Evolutionary conservation across 495 filamentous ascomycete genomes (phyloP).

Genomic region (Aspergillus saccharolyticus): DNA sequence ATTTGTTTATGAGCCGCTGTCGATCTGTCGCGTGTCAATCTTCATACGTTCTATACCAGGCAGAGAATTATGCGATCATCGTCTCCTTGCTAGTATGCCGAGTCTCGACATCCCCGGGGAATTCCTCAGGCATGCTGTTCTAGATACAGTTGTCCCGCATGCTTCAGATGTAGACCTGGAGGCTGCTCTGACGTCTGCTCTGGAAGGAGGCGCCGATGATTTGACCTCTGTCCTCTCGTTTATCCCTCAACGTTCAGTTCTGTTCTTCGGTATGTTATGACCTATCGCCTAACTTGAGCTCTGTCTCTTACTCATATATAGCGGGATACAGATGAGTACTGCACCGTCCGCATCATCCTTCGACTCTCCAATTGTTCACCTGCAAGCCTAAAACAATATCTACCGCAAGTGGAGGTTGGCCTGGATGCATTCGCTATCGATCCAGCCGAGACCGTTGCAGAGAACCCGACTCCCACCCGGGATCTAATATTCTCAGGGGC

Average conservation of each 20-base stretch:
- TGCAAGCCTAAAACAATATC: conserved; percentile 50
- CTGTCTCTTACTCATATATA: conserved; percentile 58
- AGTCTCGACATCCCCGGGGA: conserved; percentile 44
- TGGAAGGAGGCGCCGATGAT: conserved; percentile 44
- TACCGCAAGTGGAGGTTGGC: conserved; percentile 59
- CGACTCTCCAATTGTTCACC: conserved; percentile 60
- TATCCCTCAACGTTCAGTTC: conserved; percentile 47
- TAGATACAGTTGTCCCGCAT: conserved; percentile 75
- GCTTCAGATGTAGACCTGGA: conserved; percentile 62
- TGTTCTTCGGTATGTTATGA: conserved; percentile 65
- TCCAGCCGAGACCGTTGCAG: conserved; percentile 41
- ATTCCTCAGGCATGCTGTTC: conserved; percentile 64
- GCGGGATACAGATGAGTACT: conserved; percentile 65
- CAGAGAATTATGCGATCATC: conserved; percentile 21
- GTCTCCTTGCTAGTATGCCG: conserved; percentile 31
- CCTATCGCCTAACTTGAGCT: conserved; percentile 22
- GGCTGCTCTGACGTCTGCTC: conserved; percentile 46
- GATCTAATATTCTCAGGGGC: conserved; percentile 63
- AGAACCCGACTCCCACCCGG: conserved; percentile 46
- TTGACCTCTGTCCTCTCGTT: conserved; percentile 43
- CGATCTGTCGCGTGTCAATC: background rate
- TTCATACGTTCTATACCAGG: background rate
- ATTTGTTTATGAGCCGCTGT: background rate
- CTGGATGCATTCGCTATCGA: conserved; percentile 70
- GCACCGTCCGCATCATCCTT: conserved; percentile 67